These are phyloP conservation scores for Xerocomus amazonicus DNA, from an alignment of 1,284 basidiomycete species.

Conservation along the genomic window DNA sequence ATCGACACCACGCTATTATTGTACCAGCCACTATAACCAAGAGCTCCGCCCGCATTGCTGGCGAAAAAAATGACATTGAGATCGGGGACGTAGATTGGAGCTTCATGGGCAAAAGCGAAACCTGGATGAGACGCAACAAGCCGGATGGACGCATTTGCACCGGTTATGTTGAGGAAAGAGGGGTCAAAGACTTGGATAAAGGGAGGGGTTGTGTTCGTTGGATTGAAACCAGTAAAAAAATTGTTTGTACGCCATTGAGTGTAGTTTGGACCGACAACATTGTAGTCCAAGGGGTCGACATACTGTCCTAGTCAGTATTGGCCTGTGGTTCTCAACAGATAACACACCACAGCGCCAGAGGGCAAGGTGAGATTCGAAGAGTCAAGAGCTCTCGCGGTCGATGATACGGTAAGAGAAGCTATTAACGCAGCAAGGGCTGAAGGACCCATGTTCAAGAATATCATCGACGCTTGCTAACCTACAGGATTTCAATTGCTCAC, in stretches of 20 bases:
- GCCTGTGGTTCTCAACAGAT: not conserved
- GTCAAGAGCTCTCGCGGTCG: not conserved
- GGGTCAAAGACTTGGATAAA: conserved; percentile 70
- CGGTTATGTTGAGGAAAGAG: conserved; percentile 58
- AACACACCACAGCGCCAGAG: conserved; percentile 17
- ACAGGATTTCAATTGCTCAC: no score
- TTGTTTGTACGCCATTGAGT: conserved; percentile 33
- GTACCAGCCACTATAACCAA: conserved; percentile 43
- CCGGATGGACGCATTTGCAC: conserved; percentile 52
- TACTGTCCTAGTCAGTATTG: conserved; percentile 29
- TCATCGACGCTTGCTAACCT: no score
- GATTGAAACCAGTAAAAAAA: conserved; percentile 41
- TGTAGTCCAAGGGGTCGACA: conserved; percentile 40
- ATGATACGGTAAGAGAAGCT: not conserved
- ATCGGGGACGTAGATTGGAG: conserved; percentile 57
- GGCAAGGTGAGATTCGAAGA: conserved; percentile 7
- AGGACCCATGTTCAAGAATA: no score
- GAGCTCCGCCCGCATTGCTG: conserved; percentile 42
- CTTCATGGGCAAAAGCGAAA: conserved; percentile 73
- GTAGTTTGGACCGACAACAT: conserved; percentile 41
- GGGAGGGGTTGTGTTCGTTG: conserved; percentile 45
- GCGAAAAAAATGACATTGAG: conserved; percentile 59
- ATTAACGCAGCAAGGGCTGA: not conserved
- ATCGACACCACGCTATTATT: conserved; percentile 46
- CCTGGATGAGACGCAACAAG: conserved; percentile 55